Evolutionary conservation across 305 asterid species (phyloP), one percentile per base, ranked within the genome.

Genomic region (Ilex paraguariensis): DNA sequence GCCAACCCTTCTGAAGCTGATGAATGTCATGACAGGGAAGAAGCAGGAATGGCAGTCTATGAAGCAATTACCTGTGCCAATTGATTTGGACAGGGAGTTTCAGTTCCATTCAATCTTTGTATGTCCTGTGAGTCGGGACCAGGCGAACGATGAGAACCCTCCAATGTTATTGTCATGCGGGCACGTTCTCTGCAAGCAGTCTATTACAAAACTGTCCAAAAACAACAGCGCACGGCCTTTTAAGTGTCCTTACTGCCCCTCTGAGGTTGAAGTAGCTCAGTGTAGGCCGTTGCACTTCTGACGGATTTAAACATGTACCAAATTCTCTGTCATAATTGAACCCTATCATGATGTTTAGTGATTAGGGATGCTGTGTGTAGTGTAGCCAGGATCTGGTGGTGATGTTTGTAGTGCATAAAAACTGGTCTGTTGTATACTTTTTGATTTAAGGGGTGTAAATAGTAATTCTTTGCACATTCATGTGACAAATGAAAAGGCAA

Each of bases 201-300:
- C 98, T 31, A 89, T 92, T 56, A 82, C 94, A 45, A 87, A 87
- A 82, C 76, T 89, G 73, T 87, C 97, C 16, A 89, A 85, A 62
- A 87, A 87, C 66, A 88, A 85, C 66, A 74, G 68, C 81, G 76
- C 94, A 0, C 75, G 95, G 77, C 91, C 85, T 0, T 89, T 92
- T 85, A 89, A 89, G 79, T 92, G 97, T 77, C 97, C 97, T 4
- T 89, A 89, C 68, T 92, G 97, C 61, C 98, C 97, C 0, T 67
- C 91, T 5, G 97, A 87, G 73, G 97, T 92, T 50, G 91, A 85
- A 76, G 90, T 89, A 58, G 89, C 87, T 79, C 93, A 85, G 81
- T 92, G 97, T 65, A 82, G 75, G 83, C 95, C 78, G 72, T 75
- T 92, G 75, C 49, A 75, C 76, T 72, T 92, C 82, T 92, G 79